These are phyloP conservation scores for Candida tammaniensis DNA, from an alignment of 805 yeast genomes.

Conservation along the genomic window DNA sequence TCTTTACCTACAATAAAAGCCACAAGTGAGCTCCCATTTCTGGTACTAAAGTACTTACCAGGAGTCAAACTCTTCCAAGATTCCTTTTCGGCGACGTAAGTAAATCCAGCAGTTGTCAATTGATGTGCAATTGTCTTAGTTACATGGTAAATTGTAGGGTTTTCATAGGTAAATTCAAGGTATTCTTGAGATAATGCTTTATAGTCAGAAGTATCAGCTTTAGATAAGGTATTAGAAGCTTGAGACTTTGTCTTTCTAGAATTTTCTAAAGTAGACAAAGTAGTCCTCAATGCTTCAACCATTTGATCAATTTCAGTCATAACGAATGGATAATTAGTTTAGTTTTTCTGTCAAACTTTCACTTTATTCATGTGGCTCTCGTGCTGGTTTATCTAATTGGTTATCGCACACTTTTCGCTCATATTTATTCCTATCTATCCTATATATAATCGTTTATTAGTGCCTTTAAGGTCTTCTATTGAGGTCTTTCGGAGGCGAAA, in stretches of 20 bases:
- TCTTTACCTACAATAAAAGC: slow-evolving; percentile 37
- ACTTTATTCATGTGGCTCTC: too few species aligned
- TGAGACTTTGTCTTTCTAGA: not conserved
- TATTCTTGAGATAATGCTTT: slow-evolving; percentile 16
- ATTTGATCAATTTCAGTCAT: slow-evolving; percentile 14
- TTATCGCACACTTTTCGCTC: too few species aligned
- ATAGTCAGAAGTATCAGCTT: slow-evolving; percentile 1
- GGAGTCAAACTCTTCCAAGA: slow-evolving; percentile 15
- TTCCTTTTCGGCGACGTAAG: slow-evolving; percentile 22
- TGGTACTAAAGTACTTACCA: slow-evolving; percentile 20
- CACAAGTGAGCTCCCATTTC: slow-evolving; percentile 32
- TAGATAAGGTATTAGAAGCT: not conserved
- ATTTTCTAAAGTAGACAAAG: slow-evolving; percentile 8
- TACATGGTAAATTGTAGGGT: slow-evolving; percentile 43
- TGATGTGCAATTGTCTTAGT: slow-evolving; percentile 21
- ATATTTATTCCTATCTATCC: too few species aligned
- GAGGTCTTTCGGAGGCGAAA: slow-evolving; percentile 60
- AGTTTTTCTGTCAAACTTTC: too few species aligned
- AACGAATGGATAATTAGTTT: slow-evolving; percentile 2
- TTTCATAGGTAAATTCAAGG: slow-evolving; percentile 29
- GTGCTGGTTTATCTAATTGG: too few species aligned
- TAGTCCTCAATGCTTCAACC: slow-evolving; percentile 13
- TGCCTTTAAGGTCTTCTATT: too few species aligned
- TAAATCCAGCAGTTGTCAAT: slow-evolving; percentile 27
- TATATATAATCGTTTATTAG: too few species aligned